These are phyloP conservation scores for Novymonas esmeraldas DNA, from an alignment of 208 protist genomes.

Conservation along the genomic window DNA sequence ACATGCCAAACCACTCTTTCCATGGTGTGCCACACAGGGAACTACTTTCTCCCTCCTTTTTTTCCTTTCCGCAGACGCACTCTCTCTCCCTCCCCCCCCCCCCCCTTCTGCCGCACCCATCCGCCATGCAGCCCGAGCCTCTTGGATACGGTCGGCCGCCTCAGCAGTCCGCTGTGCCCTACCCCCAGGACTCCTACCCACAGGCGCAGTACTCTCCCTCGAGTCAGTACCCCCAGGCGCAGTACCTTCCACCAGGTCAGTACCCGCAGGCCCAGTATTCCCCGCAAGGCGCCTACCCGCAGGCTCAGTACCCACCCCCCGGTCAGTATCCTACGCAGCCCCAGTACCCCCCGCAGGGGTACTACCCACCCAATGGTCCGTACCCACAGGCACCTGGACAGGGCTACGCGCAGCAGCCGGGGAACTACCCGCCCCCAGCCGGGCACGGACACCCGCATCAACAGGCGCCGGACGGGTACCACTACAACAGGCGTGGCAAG, in stretches of 20 bases:
- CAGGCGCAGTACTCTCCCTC: no score
- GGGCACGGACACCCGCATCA: conserved; percentile 1
- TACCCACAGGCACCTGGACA: not conserved
- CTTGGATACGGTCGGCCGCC: conserved; percentile 16
- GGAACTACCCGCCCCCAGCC: not conserved
- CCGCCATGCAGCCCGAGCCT: conserved; percentile 2
- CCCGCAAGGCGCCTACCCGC: conserved; percentile 1
- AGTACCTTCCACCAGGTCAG: not conserved
- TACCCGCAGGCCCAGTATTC: not conserved
- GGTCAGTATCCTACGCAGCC: not conserved
- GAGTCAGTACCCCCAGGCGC: not conserved
- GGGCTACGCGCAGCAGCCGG: not conserved
- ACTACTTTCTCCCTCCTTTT: not conserved
- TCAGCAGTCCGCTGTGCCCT: no score
- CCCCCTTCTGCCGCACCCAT: not conserved
- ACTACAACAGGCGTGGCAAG: not conserved
- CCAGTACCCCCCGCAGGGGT: no score
- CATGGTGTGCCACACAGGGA: not conserved
- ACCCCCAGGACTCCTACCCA: no score
- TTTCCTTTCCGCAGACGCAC: not conserved
- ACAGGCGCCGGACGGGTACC: not conserved
- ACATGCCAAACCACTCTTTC: no score
- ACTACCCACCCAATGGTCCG: not conserved
- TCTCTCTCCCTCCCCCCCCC: not conserved
- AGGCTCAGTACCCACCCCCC: not conserved